phyloP scores from a whole-genome alignment of 805 yeast species.

The Maudiozyma saulgeensis region DNA sequence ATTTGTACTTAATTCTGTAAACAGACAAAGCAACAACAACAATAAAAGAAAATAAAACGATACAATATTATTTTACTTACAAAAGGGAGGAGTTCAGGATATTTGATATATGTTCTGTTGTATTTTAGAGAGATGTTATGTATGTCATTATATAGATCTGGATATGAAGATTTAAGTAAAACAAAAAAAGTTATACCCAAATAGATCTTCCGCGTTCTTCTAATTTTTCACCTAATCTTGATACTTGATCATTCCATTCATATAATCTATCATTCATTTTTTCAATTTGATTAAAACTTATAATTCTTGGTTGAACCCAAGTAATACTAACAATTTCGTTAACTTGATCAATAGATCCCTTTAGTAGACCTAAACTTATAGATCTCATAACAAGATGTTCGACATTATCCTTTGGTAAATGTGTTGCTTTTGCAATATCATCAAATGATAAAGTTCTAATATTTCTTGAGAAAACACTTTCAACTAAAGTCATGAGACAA shows the following conservation, averaged over 20 bases:
- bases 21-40: neutral
- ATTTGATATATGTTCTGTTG: neutral
- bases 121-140: neutral
- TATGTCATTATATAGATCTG: neutral
- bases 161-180: neutral
- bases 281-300: slow-evolving; percentile 71
- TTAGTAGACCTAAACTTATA: slow-evolving; percentile 68
- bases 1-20: neutral
- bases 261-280: slow-evolving; percentile 64
- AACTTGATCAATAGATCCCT: slow-evolving; percentile 88
- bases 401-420: slow-evolving; percentile 53
- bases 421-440: slow-evolving; percentile 65
- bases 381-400: slow-evolving; percentile 91
- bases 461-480: slow-evolving; percentile 72
- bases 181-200: slow-evolving; percentile 38
- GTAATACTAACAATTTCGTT: slow-evolving; percentile 65
- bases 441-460: slow-evolving; percentile 64
- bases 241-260: slow-evolving; percentile 73
- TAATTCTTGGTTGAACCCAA: slow-evolving; percentile 95
- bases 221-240: slow-evolving; percentile 52
- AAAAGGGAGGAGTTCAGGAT: neutral
- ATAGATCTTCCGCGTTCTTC: slow-evolving; percentile 51
- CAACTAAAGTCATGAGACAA: slow-evolving; percentile 84
- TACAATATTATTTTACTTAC: neutral
- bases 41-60: neutral